Base-by-base conservation (phyloP, 768 basidiomycete genomes). In the Tylopilus sp. region DNA sequence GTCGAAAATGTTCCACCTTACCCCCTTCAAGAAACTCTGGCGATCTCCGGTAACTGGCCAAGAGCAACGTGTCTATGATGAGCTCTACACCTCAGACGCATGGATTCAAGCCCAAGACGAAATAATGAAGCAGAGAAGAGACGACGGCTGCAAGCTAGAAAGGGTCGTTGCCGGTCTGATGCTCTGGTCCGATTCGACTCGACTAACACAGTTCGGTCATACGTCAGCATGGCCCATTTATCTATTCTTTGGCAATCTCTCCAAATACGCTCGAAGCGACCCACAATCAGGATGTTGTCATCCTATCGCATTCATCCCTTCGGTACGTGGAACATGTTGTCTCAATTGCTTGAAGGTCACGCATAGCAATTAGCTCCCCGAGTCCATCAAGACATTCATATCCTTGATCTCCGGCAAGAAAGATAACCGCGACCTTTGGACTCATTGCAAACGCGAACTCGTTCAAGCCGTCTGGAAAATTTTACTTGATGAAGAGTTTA, bases 221-320 rank as follows among this genome's bases (percentile, higher is more conserved):
- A 38, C 59, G 11, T 58, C 56, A 3, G 50, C 50, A 1, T 69
- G 64, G 50, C 30, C 61, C 4, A 8, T 40, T 24, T 40, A 40
- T n/a, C 34, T 36, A 17, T 36, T 36, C 17, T 36, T 36, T n/a
- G 34, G 34, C 11, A 36, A 36, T n/a, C 38, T 40, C 22, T 40
- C 38, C 38, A 40, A 40, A 24, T 65, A 65, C 37, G 22, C 48
- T 6, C 52, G 52, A 5, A 16, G 46, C 0, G 11, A 49, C 11
- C 54, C 58, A 1, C 25, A 37, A 0, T 53, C 54, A 1, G 52
- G 57, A 6, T 51, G 54, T 2, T 63, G 58, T 31, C 53, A 69
- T 55, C 59, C 60, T 1, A 44, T 70, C 3, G 60, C 63, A 1
- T 67, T 62, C 46, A 56, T 68, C 1, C 64, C 60, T 3, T 24